phyloP scores from a whole-genome alignment of 257 asterid genomes.

The Nicotiana undulata region DNA sequence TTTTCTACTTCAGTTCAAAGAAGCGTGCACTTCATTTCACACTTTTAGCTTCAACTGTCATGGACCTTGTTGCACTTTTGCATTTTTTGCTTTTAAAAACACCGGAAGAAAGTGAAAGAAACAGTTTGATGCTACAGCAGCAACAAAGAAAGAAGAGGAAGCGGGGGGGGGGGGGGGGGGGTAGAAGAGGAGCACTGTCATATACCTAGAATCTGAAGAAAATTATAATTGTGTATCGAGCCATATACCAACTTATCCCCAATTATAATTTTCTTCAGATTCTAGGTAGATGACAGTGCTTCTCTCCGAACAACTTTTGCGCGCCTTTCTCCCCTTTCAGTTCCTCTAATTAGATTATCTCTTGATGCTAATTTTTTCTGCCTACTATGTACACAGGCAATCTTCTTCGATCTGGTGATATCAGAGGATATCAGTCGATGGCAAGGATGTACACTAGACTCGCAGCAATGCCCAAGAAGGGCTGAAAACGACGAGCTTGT shows the following conservation, averaged over 20 bases:
- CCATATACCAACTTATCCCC: no score
- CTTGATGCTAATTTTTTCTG: background rate
- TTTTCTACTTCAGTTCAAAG: no score
- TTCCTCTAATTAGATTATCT: background rate
- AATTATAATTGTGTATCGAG: no score
- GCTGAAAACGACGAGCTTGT: conserved; percentile 26
- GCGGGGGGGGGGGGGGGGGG: background rate
- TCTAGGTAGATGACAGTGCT: background rate
- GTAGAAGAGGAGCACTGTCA: no score
- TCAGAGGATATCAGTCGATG: conserved; percentile 92
- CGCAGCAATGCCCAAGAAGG: conserved; percentile 96
- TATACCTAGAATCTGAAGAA: no score
- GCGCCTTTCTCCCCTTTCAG: background rate
- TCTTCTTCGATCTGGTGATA: conserved; percentile 89
- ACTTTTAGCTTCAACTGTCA: no score
- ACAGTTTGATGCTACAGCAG: no score
- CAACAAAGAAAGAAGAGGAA: no score
- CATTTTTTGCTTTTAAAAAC: background rate
- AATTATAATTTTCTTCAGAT: background rate
- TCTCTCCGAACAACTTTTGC: background rate
- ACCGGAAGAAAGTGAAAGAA: background rate
- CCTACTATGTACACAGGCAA: conserved; percentile 43
- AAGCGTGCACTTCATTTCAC: no score
- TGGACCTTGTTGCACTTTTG: no score
- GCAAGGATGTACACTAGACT: conserved; percentile 97